Evolutionary conservation across 768 basidiomycete species (phyloP), one percentile per base, ranked within the genome.

Genomic region (Russula sp.): DNA sequence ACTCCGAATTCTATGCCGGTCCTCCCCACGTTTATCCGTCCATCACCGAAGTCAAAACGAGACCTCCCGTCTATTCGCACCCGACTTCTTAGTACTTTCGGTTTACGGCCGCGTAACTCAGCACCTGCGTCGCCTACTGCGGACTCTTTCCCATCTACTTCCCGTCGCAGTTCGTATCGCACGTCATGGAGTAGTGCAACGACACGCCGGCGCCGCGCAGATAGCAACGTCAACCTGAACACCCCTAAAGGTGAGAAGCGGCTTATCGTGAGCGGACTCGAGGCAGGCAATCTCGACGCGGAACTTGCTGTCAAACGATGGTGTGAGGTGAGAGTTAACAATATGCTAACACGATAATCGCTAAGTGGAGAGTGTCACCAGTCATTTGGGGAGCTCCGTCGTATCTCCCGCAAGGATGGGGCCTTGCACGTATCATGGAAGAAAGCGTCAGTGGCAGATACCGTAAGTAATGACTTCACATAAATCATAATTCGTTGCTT

Each of bases 341-440:
- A 8, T 32, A 6, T 22, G 6, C 4, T 14, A 11, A 10, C 16
- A 18, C 10, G 44, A 37, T 13, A 9, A 39, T 27, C 40, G 39
- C 55, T 49, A 40, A 66, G 34, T 11, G 22, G 16, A n/a, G 35
- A 32, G n/a, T 32, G 3, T 31, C 6, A 42, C 14, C 20, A 67
- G 66, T 59, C 58, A 32, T 68, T 68, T 54, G 67, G 67, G 9
- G 65, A 66, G 34, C 39, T 68, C 32, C 61, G 65, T 53, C 61
- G 61, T 50, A 64, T 67, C 55, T 58, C 50, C n/a, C 65, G 48
- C 35, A 62, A 57, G 16, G 62, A 66, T 22, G 67, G 67, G 4
- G 49, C 67, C 16, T 20, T 68, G 50, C 57, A 66, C 13, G 56
- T 68, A 34, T 62, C 60, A 53, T 68, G 66, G 65, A 66, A 64